Conservation (phyloP, 768 basidiomycete species). For the Russula abietina region DNA sequence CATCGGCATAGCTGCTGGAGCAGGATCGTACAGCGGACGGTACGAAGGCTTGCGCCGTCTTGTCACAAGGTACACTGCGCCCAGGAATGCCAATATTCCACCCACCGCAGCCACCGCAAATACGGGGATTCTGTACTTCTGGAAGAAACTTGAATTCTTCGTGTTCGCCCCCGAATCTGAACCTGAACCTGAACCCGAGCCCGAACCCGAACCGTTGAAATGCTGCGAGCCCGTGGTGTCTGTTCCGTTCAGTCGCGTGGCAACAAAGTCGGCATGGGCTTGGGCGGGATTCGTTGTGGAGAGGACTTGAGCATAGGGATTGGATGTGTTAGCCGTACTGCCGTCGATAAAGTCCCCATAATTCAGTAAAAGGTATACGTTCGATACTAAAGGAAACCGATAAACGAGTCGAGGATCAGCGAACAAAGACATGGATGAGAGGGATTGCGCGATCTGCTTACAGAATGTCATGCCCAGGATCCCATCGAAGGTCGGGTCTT, state of each 20-base stretch:
- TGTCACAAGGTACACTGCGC: neutral
- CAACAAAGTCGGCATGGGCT: constrained; percentile 16
- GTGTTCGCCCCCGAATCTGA: no score
- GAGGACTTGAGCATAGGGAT: constrained; percentile 58
- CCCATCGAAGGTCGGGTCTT: constrained; percentile 50
- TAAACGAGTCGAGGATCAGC: neutral
- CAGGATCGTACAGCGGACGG: constrained; percentile 8
- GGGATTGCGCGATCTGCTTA: constrained; percentile 31
- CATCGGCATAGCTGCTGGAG: constrained; percentile 12
- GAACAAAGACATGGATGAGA: neutral
- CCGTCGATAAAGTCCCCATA: constrained; percentile 56
- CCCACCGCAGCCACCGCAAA: neutral
- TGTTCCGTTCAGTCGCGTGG: constrained; percentile 6
- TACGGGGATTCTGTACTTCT: constrained; percentile 10
- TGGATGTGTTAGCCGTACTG: constrained; percentile 32
- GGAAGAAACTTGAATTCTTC: neutral
- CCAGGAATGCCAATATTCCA: neutral
- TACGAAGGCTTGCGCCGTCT: constrained; percentile 3
- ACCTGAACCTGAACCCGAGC: neutral
- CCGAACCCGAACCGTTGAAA: neutral
- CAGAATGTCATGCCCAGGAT: constrained; percentile 70
- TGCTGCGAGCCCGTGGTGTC: constrained; percentile 6
- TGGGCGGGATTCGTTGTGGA: constrained; percentile 39
- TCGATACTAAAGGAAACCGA: constrained; percentile 50
- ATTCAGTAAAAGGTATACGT: constrained; percentile 57